Conservation (phyloP, 1,139 yeast species). For the Taphrina communis region DNA sequence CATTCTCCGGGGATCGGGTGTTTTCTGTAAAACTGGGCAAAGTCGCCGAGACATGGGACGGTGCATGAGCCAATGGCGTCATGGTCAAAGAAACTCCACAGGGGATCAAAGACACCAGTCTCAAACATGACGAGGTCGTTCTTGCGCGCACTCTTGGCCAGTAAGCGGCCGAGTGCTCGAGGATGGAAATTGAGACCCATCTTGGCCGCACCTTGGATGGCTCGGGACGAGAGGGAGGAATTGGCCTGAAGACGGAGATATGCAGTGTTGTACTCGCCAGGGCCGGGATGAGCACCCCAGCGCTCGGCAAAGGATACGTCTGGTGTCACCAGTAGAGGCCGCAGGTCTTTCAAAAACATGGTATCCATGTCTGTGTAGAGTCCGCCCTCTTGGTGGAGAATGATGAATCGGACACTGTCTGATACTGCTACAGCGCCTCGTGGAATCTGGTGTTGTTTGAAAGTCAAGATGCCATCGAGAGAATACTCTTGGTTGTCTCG, state of each 20-base stretch:
- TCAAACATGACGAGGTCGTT: constrained; percentile 38
- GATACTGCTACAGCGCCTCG: constrained; percentile 37
- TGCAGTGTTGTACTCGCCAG: constrained; percentile 39
- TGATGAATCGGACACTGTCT: constrained; percentile 33
- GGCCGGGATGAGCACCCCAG: constrained; percentile 34
- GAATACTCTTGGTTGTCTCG: constrained; percentile 18
- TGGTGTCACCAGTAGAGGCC: constrained; percentile 31
- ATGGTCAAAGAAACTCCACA: constrained; percentile 33
- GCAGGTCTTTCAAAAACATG: constrained; percentile 35
- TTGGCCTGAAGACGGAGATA: constrained; percentile 35
- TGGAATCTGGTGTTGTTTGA: constrained; percentile 31
- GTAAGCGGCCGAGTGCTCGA: constrained; percentile 33
- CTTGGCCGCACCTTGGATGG: constrained; percentile 34
- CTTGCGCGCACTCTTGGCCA: constrained; percentile 17
- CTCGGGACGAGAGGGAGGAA: constrained; percentile 34
- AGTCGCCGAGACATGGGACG: constrained; percentile 32
- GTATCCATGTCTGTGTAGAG: constrained; percentile 38
- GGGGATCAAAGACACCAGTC: constrained; percentile 38
- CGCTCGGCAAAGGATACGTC: constrained; percentile 36
- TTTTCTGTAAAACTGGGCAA: constrained; percentile 15
- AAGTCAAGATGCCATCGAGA: constrained; percentile 7
- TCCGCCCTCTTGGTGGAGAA: constrained; percentile 38
- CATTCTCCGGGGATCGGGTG: constrained; percentile 18
- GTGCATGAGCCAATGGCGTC: constrained; percentile 27
- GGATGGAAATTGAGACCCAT: constrained; percentile 40